Conservation (phyloP, 1,284 basidiomycete species). For the Ustilago hordei region DNA sequence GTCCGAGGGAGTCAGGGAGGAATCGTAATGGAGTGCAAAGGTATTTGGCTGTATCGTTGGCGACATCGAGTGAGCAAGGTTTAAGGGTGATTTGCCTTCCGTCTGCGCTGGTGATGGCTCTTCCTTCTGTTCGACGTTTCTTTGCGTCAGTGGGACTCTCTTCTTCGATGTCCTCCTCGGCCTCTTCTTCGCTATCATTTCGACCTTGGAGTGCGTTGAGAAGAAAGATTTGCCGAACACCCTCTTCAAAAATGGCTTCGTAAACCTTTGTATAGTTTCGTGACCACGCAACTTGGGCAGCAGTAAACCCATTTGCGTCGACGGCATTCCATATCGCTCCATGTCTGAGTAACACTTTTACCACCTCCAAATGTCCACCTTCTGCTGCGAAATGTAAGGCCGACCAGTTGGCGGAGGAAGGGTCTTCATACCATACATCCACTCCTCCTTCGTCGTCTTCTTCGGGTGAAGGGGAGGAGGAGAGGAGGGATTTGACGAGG, state of each 20-base stretch:
- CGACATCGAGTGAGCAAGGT: slow-evolving; percentile 46
- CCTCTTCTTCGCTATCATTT: slow-evolving; percentile 13
- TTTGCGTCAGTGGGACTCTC: slow-evolving; percentile 7
- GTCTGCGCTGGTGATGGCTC: slow-evolving; percentile 62
- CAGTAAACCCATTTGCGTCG: slow-evolving; percentile 60
- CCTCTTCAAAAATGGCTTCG: slow-evolving; percentile 69
- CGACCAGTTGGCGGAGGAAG: slow-evolving; percentile 76
- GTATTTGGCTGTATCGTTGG: slow-evolving; percentile 78
- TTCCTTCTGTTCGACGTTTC: slow-evolving; percentile 8
- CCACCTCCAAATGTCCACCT: slow-evolving; percentile 76
- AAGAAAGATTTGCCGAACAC: slow-evolving; percentile 61
- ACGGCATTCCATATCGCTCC: slow-evolving; percentile 91
- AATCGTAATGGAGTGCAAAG: slow-evolving; percentile 80
- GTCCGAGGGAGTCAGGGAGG: slow-evolving; percentile 75
- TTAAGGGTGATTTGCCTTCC: slow-evolving; percentile 72
- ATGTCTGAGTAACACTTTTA: slow-evolving; percentile 78
- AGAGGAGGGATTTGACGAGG: slow-evolving; percentile 42
- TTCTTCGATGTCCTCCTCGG: slow-evolving; percentile 35
- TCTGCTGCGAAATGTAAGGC: slow-evolving; percentile 90
- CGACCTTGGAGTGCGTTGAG: slow-evolving; percentile 38
- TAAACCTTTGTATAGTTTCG: slow-evolving; percentile 59
- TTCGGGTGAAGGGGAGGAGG: slow-evolving; percentile 16
- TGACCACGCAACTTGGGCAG: slow-evolving; percentile 65
- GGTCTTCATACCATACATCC: slow-evolving; percentile 88
- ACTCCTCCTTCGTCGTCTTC: slow-evolving; percentile 17